A percentile compares a stretch with the other conserved stretches of the same genome.
phyloP scores from a whole-genome alignment of 805 yeast genomes.

The Candida mattraensis region DNA sequence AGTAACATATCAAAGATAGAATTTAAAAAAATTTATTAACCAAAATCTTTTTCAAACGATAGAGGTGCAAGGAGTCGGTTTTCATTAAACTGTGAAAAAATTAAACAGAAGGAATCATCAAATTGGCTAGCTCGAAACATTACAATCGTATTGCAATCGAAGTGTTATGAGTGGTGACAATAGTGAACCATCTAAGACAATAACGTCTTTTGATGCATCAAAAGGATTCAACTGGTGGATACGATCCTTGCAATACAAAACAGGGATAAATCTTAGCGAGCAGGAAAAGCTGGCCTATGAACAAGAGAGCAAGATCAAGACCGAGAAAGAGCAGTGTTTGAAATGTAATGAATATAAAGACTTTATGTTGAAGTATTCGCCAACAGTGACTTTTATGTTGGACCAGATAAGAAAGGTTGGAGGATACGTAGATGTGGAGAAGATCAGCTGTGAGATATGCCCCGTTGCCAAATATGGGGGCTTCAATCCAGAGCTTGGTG shows the following conservation, averaged over 20 bases:
- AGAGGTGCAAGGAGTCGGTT: too few species aligned
- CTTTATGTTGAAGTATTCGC: conserved; percentile 79
- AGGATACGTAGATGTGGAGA: conserved; percentile 45
- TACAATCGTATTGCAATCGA: too few species aligned
- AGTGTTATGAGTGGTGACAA: conserved; percentile 1
- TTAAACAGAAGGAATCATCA: too few species aligned
- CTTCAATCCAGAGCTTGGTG: conserved; percentile 86
- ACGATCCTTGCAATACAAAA: conserved; percentile 64
- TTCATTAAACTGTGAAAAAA: too few species aligned
- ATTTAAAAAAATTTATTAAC: not conserved
- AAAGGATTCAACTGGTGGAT: conserved; percentile 75
- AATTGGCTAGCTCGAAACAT: too few species aligned
- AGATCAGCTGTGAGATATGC: conserved; percentile 79
- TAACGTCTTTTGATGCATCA: conserved; percentile 34
- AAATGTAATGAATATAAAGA: conserved; percentile 73
- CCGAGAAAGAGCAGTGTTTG: conserved; percentile 47
- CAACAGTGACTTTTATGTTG: conserved; percentile 82
- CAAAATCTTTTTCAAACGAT: conserved; percentile 6
- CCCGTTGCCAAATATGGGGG: conserved; percentile 88
- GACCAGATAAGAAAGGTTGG: conserved; percentile 73
- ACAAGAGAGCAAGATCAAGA: conserved; percentile 37
- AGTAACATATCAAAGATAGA: conserved; percentile 4
- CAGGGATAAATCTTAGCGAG: conserved; percentile 62
- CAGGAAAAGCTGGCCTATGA: conserved; percentile 58
- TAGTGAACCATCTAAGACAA: conserved; percentile 16